These are phyloP conservation scores for Paspalum vaginatum DNA, from an alignment of 176 grass and related monocot species.

Conservation along the genomic window DNA sequence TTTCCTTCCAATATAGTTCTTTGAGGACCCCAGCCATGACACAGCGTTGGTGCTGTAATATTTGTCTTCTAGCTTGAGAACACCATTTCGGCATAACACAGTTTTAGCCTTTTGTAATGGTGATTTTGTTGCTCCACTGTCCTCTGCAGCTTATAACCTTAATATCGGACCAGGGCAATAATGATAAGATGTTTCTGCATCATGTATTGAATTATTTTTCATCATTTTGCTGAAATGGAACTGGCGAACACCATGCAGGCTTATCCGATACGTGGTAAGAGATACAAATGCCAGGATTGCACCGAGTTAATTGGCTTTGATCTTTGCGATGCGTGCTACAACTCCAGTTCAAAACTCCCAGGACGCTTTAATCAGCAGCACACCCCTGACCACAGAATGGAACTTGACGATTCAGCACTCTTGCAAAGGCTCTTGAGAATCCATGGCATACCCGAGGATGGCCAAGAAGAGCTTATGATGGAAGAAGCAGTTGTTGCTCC, in stretches of 20 bases:
- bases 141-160: neutral
- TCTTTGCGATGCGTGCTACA: conserved; percentile 78
- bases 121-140: neutral
- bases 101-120: conserved; percentile 9
- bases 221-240: conserved; percentile 30
- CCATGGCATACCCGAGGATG: conserved; percentile 10
- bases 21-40: neutral
- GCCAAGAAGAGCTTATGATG: conserved; percentile 9
- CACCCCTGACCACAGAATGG: conserved; percentile 83
- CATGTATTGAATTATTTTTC: conserved; percentile 16
- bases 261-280: conserved; percentile 76
- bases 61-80: neutral
- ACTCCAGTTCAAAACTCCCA: conserved; percentile 60
- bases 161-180: neutral
- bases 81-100: neutral
- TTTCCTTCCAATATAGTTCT: too few species aligned
- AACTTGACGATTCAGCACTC: conserved; percentile 37
- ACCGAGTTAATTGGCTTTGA: conserved; percentile 69
- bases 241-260: conserved; percentile 41
- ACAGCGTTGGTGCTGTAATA: neutral
- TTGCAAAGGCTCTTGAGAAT: neutral
- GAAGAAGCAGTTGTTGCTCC: neutral
- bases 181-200: neutral
- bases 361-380: conserved; percentile 95
- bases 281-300: conserved; percentile 87